Evolutionary conservation across 2,329 filamentous ascomycete genomes (phyloP), one percentile per base, ranked within the genome.

Genomic region (Fusarium duplospermum): DNA sequence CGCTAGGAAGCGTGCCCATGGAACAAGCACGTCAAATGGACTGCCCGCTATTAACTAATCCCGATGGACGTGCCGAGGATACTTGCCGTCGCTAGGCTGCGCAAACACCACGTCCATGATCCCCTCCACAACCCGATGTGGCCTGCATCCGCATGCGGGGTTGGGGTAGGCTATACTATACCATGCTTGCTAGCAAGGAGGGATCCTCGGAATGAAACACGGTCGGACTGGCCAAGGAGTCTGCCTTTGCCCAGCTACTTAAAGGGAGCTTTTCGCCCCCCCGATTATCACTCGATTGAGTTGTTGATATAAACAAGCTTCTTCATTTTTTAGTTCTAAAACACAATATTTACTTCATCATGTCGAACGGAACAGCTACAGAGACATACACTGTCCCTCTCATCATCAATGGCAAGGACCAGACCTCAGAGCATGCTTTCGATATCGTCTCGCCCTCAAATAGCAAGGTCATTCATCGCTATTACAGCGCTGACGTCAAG

Each of bases 391-490:
- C 74, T 11, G 80, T 86, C 11, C 85, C 86, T 4, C 82, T 87
- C 57, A 70, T 86, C 65, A 85, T 87, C 65, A 80, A 83, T 67
- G 85, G 85, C 52, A 75, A 81, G 75, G 85, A 90, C 65, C 79
- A 86, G 62, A 80, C 77, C 7, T 85, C 88, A 3, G 77, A 80
- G 2, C 85, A 83, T 36, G 87, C 86, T 33, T 91, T 91, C 76
- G 80, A 87, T 59, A 88, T 94, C 38, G 82, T 86, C 72, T 89
- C 86, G 59, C 92, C 93, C 3, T 78, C 58, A 77, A 89, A 81
- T 76, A 89, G 79, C 27, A 78, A 88, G 16, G 79, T 90, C 42
- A 85, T 91, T 78, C 84, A 88, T 71, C 86, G 87, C 66, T 89
- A 88, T 66, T 86, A 87, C 36, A 89, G 88, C 36, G 89, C 90